Evolutionary conservation across 2,329 filamentous ascomycete species (phyloP).

Genomic region (Chrysoporthe austroafricana): DNA sequence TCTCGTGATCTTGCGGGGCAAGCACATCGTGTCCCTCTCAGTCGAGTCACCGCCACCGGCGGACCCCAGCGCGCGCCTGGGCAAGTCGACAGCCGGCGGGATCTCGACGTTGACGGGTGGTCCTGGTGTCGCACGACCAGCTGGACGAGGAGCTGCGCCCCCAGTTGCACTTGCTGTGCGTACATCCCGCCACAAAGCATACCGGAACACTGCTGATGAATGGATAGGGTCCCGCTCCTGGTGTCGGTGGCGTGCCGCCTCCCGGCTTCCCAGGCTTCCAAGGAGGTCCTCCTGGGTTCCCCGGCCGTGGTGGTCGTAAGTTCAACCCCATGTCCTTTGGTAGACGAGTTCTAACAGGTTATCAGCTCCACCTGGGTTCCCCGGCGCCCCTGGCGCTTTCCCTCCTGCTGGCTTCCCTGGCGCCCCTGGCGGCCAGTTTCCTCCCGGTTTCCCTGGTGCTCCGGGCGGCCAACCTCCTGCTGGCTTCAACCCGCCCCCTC

Average conservation of each 20-base stretch:
- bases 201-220: constrained; percentile 31
- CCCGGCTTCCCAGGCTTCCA: constrained; percentile 57
- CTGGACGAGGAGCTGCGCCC: constrained; percentile 74
- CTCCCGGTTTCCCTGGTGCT: constrained; percentile 43
- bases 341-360: constrained; percentile 36
- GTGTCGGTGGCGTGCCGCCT: constrained; percentile 75
- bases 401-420: constrained; percentile 50
- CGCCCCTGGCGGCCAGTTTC: constrained; percentile 49
- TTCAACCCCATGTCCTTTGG: constrained; percentile 33
- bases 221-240: constrained; percentile 74
- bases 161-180: constrained; percentile 80
- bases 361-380: constrained; percentile 55
- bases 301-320: constrained; percentile 60
- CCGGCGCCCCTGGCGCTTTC: constrained; percentile 44
- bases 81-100: constrained; percentile 72
- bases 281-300: constrained; percentile 55
- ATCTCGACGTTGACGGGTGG: constrained; percentile 76
- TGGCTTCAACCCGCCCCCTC: constrained; percentile 76
- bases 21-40: constrained; percentile 91
- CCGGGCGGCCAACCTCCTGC: constrained; percentile 61
- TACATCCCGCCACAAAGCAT: constrained; percentile 17
- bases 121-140: constrained; percentile 87
- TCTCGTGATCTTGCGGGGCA: constrained; percentile 90
- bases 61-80: constrained; percentile 88
- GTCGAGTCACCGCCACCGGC: constrained; percentile 95